A percentile compares a stretch with the other conserved stretches of the same genome.
Conservation (phyloP, 2,329 filamentous ascomycete species). For the Aspergillus calidoustus region DNA sequence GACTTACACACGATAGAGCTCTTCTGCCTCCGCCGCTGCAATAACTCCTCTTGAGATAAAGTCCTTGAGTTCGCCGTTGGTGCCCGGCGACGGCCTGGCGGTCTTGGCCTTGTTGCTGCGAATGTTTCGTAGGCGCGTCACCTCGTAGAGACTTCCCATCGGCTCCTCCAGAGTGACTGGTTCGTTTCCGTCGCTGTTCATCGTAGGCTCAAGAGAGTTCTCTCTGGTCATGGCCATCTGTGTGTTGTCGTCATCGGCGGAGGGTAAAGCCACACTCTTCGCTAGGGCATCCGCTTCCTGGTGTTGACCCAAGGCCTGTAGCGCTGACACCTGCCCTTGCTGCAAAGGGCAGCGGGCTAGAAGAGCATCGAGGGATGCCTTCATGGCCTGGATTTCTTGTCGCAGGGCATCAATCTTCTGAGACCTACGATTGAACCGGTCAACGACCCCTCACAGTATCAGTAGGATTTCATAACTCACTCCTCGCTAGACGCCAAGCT, state of each 20-base stretch:
- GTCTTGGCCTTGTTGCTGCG: background rate
- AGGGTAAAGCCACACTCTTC: background rate
- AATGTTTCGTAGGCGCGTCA: background rate
- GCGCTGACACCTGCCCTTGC: background rate
- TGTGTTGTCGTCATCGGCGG: background rate
- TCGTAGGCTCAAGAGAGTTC: background rate
- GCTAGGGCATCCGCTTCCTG: background rate
- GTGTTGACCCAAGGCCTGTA: background rate
- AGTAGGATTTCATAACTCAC: no score
- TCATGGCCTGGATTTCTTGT: no score
- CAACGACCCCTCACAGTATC: no score
- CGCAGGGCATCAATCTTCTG: no score
- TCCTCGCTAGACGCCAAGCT: no score
- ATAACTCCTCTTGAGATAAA: conserved; percentile 3
- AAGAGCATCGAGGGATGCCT: no score
- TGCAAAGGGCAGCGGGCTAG: no score
- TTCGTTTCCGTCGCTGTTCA: background rate
- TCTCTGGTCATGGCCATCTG: conserved; percentile 1
- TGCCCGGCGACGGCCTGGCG: background rate
- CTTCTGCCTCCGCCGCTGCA: background rate
- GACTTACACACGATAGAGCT: background rate
- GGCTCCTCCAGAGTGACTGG: background rate
- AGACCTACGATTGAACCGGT: no score
- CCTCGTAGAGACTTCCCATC: conserved; percentile 2
- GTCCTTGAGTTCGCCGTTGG: background rate